Conservation (phyloP, 169 alveolate species). For the Pseudocohnilembus persalinus region DNA sequence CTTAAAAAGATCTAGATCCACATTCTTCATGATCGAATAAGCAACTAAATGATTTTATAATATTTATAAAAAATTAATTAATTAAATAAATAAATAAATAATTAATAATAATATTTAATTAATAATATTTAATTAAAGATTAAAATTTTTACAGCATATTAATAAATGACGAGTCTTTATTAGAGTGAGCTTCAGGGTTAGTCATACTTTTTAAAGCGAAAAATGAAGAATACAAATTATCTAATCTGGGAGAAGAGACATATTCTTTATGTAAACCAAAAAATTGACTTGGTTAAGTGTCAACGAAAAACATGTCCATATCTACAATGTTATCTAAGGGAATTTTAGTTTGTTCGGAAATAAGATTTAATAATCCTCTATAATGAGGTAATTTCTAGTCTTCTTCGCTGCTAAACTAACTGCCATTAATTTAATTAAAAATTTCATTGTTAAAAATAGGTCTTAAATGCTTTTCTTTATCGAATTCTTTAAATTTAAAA, state of each 20-base stretch:
- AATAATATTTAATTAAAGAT: too few species aligned
- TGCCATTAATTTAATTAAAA: slow-evolving; percentile 46
- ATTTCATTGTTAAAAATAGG: slow-evolving; percentile 53
- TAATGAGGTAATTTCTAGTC: slow-evolving; percentile 43
- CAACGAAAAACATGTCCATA: slow-evolving; percentile 92
- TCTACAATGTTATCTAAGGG: slow-evolving; percentile 66
- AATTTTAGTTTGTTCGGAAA: slow-evolving; percentile 43
- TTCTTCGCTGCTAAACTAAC: slow-evolving; percentile 1
- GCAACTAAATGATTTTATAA: slow-evolving; percentile 5
- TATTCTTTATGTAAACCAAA: slow-evolving; percentile 96
- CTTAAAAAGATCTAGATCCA: slow-evolving; percentile 90
- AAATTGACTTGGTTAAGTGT: slow-evolving; percentile 84
- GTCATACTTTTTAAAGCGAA: slow-evolving; percentile 86
- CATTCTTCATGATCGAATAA: slow-evolving; percentile 95
- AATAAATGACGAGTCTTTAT: slow-evolving; percentile 55
- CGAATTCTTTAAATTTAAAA: slow-evolving; percentile 86
- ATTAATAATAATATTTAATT: too few species aligned
- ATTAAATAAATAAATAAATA: too few species aligned
- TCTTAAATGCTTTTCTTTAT: slow-evolving; percentile 52
- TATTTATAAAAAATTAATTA: too few species aligned
- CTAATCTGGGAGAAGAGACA: slow-evolving; percentile 93
- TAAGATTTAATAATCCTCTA: slow-evolving; percentile 49
- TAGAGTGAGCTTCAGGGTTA: slow-evolving; percentile 57
- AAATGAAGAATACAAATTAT: slow-evolving; percentile 90
- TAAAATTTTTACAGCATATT: slow-evolving; percentile 45